Evolutionary conservation across 495 filamentous ascomycete genomes (phyloP), one percentile per base, ranked within the genome.

Genomic region (Hyaloscypha bicolor): DNA sequence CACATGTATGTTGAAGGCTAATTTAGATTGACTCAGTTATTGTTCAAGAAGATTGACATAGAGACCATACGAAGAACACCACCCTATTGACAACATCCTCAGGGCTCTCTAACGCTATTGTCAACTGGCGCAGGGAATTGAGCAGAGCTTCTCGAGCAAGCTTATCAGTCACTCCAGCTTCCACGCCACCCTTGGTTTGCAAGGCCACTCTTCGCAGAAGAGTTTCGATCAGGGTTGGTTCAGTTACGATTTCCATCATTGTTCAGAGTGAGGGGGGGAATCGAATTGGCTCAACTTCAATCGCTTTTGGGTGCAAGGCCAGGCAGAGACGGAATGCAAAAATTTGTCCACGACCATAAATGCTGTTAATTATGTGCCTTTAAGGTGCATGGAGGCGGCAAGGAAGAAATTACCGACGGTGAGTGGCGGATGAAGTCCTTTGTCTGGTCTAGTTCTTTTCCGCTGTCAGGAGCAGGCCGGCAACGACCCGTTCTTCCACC

Each of bases 1-100:
- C 69, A 68, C 64, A 73, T 72, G 21, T 55, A 66, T 6, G 61
- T 61, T 6, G 62, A 67, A 4, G 70, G 70, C 70, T 72, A n/a
- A 8, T n/a, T 21, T 1, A 11, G 19, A 21, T 31, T 31, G 52
- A n/a, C 21, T 33, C 16, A 22, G 22, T 33, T 19, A 60, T 32
- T 8, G 21, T 30, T 9, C 9, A 55, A 25, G 8, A n/a, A 19
- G 3, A 12, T 6, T 37, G 6, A 8, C 8, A 37, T 22, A 16
- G 31, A 32, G 48, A 32, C 19, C 64, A 25, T 60, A 66, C 64
- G 31, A 48, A 66, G 35, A 60, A 66, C 30, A 60, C 37, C 8
- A 55, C 55, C 6, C 42, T 35, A 25, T 66, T 37, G 14, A 66
- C 29, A 53, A 52, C 22, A 32, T 66, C 64, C 16, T 65, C 63